These are phyloP conservation scores for Globisporangium camurandrum DNA, from an alignment of 352 stramenopile genomes.

Conservation along the genomic window DNA sequence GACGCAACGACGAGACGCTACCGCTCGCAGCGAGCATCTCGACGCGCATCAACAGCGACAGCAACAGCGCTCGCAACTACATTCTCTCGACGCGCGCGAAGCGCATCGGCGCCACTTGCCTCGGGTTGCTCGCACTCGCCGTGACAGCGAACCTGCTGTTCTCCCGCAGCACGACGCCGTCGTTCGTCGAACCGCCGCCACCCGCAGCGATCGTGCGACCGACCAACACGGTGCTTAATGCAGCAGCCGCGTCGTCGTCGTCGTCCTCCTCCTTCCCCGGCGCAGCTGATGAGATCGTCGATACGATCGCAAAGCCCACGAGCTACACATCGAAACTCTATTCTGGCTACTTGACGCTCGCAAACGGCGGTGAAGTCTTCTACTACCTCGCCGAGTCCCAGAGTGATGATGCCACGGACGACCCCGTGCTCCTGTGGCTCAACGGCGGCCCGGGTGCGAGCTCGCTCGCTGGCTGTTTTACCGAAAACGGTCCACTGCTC, in stretches of 20 bases:
- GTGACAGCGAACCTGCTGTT: slow-evolving; percentile 11
- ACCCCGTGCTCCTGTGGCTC: slow-evolving; percentile 63
- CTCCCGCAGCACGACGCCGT: slow-evolving; percentile 1
- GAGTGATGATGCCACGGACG: slow-evolving; percentile 21
- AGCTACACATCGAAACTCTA: slow-evolving; percentile 46
- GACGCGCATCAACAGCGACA: slow-evolving; percentile 1
- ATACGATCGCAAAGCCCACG: slow-evolving; percentile 30
- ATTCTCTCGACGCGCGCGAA: slow-evolving; percentile 13
- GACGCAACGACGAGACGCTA: slow-evolving; percentile 21
- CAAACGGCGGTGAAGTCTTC: slow-evolving; percentile 51
- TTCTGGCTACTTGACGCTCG: slow-evolving; percentile 46
- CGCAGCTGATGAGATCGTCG: slow-evolving; percentile 35
- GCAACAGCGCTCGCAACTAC: slow-evolving; percentile 1
- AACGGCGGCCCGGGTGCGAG: slow-evolving; percentile 57
- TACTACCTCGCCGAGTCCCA: slow-evolving; percentile 69
- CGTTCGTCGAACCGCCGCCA: background rate
- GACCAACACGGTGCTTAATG: background rate
- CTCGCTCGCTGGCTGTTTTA: slow-evolving; percentile 53
- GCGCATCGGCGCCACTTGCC: slow-evolving; percentile 6
- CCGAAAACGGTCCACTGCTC: slow-evolving; percentile 64
- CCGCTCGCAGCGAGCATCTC: slow-evolving; percentile 22
- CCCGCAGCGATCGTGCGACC: background rate
- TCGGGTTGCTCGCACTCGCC: slow-evolving; percentile 15
- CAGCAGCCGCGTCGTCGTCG: background rate
- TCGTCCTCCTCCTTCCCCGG: slow-evolving; percentile 22